phyloP scores from a whole-genome alignment of 2,329 filamentous ascomycete species.

The Zymoseptoria passerinii region DNA sequence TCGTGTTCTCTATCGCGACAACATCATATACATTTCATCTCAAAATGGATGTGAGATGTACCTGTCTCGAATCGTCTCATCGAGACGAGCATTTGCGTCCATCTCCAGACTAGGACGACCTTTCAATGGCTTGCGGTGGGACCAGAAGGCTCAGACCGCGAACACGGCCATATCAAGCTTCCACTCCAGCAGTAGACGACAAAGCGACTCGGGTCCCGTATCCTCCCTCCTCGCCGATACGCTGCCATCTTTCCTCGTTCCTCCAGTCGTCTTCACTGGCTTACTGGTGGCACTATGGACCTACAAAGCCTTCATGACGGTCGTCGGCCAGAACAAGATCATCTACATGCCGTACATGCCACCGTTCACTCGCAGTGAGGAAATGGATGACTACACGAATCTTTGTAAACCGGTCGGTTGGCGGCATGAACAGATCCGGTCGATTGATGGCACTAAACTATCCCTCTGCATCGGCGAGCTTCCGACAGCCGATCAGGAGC shows the following conservation, averaged over 20 bases:
- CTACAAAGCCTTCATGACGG: slow-evolving; percentile 62
- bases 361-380: slow-evolving; percentile 59
- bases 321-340: slow-evolving; percentile 72
- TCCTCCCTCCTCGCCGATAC: slow-evolving; percentile 14
- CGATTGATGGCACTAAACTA: slow-evolving; percentile 58
- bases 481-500: background rate
- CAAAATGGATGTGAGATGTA: background rate
- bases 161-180: background rate
- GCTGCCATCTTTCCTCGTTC: slow-evolving; percentile 46
- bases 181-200: background rate
- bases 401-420: slow-evolving; percentile 57
- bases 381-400: slow-evolving; percentile 53
- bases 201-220: background rate
- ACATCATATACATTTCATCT: background rate
- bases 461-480: slow-evolving; percentile 47
- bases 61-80: background rate
- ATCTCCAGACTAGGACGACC: background rate
- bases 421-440: slow-evolving; percentile 54
- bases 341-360: slow-evolving; percentile 73
- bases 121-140: background rate
- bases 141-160: background rate
- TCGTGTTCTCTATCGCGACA: background rate
- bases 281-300: slow-evolving; percentile 57
- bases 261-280: slow-evolving; percentile 58
- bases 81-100: background rate